Base-by-base conservation (phyloP, 139 green algal species). In the Zygnema circumcarinatum region DNA sequence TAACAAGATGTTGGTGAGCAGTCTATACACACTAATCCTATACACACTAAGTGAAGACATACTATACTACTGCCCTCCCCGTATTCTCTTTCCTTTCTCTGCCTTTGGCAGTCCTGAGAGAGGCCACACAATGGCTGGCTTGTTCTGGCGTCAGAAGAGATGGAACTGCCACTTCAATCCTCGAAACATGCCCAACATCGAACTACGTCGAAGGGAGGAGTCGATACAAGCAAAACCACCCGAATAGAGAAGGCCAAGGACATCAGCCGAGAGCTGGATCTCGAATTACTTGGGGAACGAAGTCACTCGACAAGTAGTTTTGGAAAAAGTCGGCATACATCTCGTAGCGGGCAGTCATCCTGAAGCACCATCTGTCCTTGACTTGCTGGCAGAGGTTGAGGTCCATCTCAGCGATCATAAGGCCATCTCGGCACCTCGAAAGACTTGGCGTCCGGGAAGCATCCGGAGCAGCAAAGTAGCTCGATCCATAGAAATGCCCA, bases 301-400 rank as follows among this genome's bases (percentile, higher is more conserved):
- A 96, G 89, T 97, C 93, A 0, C 81, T 93, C 69, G 88, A 32
- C 0, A 94, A 38, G 81, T 96, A 98, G 2, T 87, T 74, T 32
- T 76, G 69, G 33, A 99, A 85, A 67, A 96, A 83, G 32, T 97
- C 88, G 0, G 95, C 94, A 84, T 99, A 99, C 93, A 99, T 93
- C 2, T 95, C 92, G 84, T 98, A 95, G 0, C 96, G 93, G 0
- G 95, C 96, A 0, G 96, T 99, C 95, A 98, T 95, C 40, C 94
- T 93, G 88, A 99, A 98, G 38, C 94, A 92, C 96, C 96, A 99
- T 84, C 94, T 96, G 85, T 99, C 96, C 56, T 93, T 94, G 22
- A 96, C 90, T 94, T 98, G 95, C 81, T 94, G 92, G 85, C 95
- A 98, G 16, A 99, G 90, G 90, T 98, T 98, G 21, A 99, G 94